These are phyloP conservation scores for Pachysandra terminalis DNA, from an alignment of 164 flowering plant genomes.

Conservation along the genomic window DNA sequence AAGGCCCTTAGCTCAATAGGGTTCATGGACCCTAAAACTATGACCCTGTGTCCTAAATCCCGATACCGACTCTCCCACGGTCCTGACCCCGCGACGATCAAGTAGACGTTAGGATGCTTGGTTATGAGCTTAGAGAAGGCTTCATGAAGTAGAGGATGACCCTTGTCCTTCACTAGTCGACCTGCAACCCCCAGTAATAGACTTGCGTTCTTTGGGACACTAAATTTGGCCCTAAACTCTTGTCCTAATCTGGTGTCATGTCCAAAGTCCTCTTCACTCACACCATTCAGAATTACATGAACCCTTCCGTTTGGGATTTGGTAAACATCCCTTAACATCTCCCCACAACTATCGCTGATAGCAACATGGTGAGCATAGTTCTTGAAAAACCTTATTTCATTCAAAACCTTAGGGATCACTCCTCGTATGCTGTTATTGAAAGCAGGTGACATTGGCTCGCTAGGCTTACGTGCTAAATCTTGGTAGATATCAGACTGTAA, in stretches of 20 bases:
- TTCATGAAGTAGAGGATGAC: slow-evolving; percentile 69
- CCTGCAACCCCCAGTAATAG: slow-evolving; percentile 83
- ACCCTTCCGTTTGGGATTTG: slow-evolving; percentile 71
- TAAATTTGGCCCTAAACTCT: slow-evolving; percentile 44
- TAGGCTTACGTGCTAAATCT: slow-evolving; percentile 47
- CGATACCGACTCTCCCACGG: slow-evolving; percentile 75
- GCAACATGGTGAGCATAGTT: slow-evolving; percentile 75
- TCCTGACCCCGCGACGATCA: slow-evolving; percentile 80
- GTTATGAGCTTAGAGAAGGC: slow-evolving; percentile 49
- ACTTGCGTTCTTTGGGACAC: slow-evolving; percentile 55
- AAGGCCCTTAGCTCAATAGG: slow-evolving; percentile 52
- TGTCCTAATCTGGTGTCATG: slow-evolving; percentile 33
- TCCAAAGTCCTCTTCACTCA: slow-evolving; percentile 48
- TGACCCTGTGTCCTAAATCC: slow-evolving; percentile 52
- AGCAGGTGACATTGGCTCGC: slow-evolving; percentile 49
- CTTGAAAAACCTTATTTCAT: slow-evolving; percentile 75
- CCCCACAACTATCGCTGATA: slow-evolving; percentile 86
- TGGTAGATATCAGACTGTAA: slow-evolving; percentile 69
- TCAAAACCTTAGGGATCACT: slow-evolving; percentile 53
- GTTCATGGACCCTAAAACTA: slow-evolving; percentile 63
- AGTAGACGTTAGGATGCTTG: slow-evolving; percentile 38
- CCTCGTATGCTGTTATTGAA: slow-evolving; percentile 44
- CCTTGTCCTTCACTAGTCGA: slow-evolving; percentile 81
- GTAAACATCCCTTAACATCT: slow-evolving; percentile 79
- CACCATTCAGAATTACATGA: slow-evolving; percentile 85